These are phyloP conservation scores for Iris pallida DNA, from an alignment of 116 monocot genomes.

Conservation along the genomic window DNA sequence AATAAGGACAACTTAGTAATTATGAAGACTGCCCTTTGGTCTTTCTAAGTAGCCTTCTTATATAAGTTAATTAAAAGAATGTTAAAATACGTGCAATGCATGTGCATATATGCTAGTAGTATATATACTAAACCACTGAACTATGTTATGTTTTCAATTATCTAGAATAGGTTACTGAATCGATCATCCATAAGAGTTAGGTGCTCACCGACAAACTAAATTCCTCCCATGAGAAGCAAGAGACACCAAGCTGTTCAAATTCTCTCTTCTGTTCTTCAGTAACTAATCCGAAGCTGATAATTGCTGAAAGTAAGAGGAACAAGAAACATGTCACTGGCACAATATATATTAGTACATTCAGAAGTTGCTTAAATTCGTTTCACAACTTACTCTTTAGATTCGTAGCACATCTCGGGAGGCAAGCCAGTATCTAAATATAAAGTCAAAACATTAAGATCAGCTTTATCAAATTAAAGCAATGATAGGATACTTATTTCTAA, in stretches of 20 bases:
- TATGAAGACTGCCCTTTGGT: no score
- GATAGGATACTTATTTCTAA: no score
- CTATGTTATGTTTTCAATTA: neutral
- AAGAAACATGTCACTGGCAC: constrained; percentile 8
- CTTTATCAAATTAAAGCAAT: no score
- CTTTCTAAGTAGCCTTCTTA: no score
- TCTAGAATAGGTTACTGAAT: neutral
- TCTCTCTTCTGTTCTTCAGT: constrained; percentile 46
- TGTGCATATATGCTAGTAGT: no score
- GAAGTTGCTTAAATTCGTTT: neutral
- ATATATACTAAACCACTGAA: no score
- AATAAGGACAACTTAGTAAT: no score
- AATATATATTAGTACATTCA: neutral
- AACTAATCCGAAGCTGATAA: constrained; percentile 81
- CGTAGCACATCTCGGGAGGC: constrained; percentile 47
- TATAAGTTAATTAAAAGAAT: no score
- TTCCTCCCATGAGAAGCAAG: constrained; percentile 93
- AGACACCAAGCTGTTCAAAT: constrained; percentile 52
- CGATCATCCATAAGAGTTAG: neutral
- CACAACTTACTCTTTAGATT: constrained; percentile 66
- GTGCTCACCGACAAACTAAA: constrained; percentile 54
- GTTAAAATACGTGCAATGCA: no score
- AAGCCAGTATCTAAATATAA: constrained; percentile 46
- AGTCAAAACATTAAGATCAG: neutral
- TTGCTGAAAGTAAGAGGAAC: constrained; percentile 36